Conservation (phyloP, 2,329 filamentous ascomycete species). For the Fonsecaea pugnacius region DNA sequence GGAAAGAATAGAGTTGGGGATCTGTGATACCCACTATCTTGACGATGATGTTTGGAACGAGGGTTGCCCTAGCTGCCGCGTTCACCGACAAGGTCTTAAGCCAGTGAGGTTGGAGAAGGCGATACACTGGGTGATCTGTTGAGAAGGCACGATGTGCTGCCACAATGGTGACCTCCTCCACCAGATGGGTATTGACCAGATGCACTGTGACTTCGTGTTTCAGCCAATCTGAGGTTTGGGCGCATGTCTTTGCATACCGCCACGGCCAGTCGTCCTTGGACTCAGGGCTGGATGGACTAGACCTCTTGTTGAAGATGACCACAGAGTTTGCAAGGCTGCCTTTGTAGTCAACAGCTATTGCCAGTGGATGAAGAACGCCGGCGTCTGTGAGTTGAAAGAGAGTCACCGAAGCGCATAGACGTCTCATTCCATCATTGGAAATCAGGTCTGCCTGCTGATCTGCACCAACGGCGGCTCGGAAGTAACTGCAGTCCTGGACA, state of each 20-base stretch:
- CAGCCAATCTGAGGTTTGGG: conserved; percentile 55
- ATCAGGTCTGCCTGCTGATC: conserved; percentile 39
- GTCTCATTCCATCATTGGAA: conserved; percentile 42
- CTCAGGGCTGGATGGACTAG: conserved; percentile 39
- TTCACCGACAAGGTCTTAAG: conserved; percentile 57
- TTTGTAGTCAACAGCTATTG: conserved; percentile 56
- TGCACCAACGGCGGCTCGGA: conserved; percentile 47
- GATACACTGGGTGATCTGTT: conserved; percentile 51
- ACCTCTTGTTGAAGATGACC: conserved; percentile 55
- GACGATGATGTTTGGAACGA: conserved; percentile 53
- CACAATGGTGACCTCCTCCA: conserved; percentile 57
- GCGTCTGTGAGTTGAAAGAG: conserved; percentile 52
- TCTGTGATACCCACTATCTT: conserved; percentile 50
- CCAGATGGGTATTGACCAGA: conserved; percentile 52
- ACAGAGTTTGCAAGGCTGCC: conserved; percentile 49
- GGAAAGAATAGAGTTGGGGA: conserved; percentile 45
- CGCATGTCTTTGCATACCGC: conserved; percentile 59
- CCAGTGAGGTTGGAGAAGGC: conserved; percentile 55
- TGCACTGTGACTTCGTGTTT: conserved; percentile 56
- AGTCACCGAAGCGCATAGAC: conserved; percentile 48
- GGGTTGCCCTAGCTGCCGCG: conserved; percentile 50
- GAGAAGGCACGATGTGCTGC: conserved; percentile 51
- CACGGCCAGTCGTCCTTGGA: conserved; percentile 57
- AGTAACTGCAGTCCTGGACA: conserved; percentile 53
- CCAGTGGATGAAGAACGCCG: conserved; percentile 55